Conservation (phyloP, 805 yeast genomes). For the Barnettozyma populi region DNA sequence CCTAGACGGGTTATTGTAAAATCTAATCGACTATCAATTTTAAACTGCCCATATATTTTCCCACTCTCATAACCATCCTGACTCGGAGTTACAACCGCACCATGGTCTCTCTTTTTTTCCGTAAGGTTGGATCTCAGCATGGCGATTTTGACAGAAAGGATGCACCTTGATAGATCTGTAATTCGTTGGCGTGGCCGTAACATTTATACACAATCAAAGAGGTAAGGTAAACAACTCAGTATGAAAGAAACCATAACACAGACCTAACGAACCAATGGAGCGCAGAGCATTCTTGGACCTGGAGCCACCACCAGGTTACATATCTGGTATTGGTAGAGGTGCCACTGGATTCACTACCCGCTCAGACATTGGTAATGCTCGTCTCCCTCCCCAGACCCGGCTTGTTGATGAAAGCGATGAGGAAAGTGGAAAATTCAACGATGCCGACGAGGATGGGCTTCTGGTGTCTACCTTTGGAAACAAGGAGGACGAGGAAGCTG, state of each 20-base stretch:
- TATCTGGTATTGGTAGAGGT: conserved; percentile 93
- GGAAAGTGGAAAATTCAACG: conserved; percentile 15
- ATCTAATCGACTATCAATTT: no score
- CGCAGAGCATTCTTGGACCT: conserved; percentile 68
- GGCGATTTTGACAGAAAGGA: no score
- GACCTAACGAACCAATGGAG: conserved; percentile 32
- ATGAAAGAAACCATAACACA: background rate
- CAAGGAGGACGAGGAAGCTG: conserved; percentile 75
- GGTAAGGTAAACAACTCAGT: background rate
- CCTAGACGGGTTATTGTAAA: background rate
- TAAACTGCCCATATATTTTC: no score
- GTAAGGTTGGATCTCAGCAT: no score
- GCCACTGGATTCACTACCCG: conserved; percentile 90
- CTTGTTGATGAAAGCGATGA: conserved; percentile 20
- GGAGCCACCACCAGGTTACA: conserved; percentile 83
- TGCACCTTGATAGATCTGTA: no score
- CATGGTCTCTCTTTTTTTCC: no score
- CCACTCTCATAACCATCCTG: no score
- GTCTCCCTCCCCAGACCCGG: conserved; percentile 27
- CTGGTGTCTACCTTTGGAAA: conserved; percentile 22
- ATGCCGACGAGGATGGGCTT: conserved; percentile 27
- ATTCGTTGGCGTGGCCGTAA: background rate
- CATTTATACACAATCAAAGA: background rate
- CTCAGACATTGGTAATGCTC: conserved; percentile 60
- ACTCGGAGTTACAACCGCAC: no score